Conservation (phyloP, 2,329 filamentous ascomycete species). For the Sporothrix variecibatus region DNA sequence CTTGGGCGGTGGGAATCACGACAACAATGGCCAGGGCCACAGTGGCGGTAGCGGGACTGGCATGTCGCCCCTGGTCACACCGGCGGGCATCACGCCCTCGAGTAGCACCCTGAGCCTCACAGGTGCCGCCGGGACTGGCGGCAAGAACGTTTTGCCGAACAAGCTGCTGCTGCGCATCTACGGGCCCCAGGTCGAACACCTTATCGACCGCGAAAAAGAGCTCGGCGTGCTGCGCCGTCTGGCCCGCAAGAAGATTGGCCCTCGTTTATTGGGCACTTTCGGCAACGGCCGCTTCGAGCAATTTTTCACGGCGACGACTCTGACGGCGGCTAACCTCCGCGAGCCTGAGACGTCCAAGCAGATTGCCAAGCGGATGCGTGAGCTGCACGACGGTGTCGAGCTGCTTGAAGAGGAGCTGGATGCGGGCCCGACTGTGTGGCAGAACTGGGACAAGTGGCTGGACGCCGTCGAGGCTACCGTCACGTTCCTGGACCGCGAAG, state of each 20-base stretch:
- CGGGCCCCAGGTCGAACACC: conserved; percentile 89
- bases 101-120: conserved; percentile 35
- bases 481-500: conserved; percentile 58
- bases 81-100: not conserved
- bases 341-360: conserved; percentile 82
- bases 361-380: conserved; percentile 96
- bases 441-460: conserved; percentile 94
- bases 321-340: conserved; percentile 75
- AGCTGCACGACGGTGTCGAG: conserved; percentile 91
- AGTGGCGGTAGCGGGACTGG: not conserved
- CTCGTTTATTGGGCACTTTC: conserved; percentile 87
- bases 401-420: conserved; percentile 76
- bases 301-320: conserved; percentile 80
- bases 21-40: not conserved
- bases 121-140: not conserved
- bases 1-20: conserved; percentile 39
- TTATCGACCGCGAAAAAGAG: conserved; percentile 92
- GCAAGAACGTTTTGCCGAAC: conserved; percentile 40
- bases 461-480: conserved; percentile 63
- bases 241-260: conserved; percentile 89
- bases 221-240: conserved; percentile 82
- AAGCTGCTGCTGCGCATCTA: conserved; percentile 91
- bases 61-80: conserved; percentile 4
- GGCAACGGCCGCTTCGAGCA: conserved; percentile 94
- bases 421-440: conserved; percentile 80